Base-by-base conservation (phyloP, 306 rosid genomes). In the Vicia sativa region DNA sequence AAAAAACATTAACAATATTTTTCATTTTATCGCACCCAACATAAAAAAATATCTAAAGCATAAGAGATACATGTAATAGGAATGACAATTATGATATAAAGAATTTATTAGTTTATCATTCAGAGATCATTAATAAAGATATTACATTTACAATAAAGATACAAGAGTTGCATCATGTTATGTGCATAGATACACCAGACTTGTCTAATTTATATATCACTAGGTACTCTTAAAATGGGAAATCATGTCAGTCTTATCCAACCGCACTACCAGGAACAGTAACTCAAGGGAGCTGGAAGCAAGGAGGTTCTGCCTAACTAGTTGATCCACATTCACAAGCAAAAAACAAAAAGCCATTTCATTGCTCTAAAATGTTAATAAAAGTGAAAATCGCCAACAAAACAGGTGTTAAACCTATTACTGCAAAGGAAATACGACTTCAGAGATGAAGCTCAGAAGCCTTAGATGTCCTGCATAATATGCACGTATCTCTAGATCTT, bases 401-500 rank as follows among this genome's bases (percentile, higher is more conserved):
- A 65, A 37, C 50, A 44, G 16, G 45, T 16, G n/a, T n/a, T n/a
- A n/a, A n/a, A n/a, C n/a, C n/a, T n/a, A n/a, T n/a, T n/a, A n/a
- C n/a, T n/a, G n/a, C n/a, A n/a, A n/a, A n/a, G n/a, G n/a, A n/a
- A n/a, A n/a, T n/a, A n/a, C n/a, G n/a, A n/a, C n/a, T n/a, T n/a
- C n/a, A n/a, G n/a, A n/a, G n/a, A n/a, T n/a, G n/a, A n/a, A n/a
- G n/a, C n/a, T n/a, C 68, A 75, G 6, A 77, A 77, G 73, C 58
- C 84, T 84, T 83, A 92, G 96, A 75, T 90, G 98, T 73, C 98
- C 98, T 37, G 98, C 98, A 73, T 92, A 92, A 78, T 90, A 92
- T 18, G 96, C 93, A 62, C 98, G 96, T 71, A 92, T 92, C 85
- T 77, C 89, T 65, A 92, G 88, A 44, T 90, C 96, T 70, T 82